phyloP scores from a whole-genome alignment of 805 yeast genomes.

The Spencermartinsiella europaea region DNA sequence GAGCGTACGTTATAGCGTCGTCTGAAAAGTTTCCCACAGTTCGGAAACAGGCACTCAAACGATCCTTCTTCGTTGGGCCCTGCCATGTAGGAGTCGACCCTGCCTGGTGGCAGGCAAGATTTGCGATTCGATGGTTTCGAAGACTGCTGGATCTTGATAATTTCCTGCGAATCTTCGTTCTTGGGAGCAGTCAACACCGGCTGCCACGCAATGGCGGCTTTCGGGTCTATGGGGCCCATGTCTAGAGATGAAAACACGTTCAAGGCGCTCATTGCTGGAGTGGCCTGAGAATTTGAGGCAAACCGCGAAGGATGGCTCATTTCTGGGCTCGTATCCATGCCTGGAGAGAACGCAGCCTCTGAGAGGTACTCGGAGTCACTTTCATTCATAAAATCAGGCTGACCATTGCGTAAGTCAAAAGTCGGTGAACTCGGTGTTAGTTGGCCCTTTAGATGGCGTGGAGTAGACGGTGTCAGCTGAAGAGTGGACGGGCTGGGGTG shows the following conservation, averaged over 20 bases:
- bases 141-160: conserved; percentile 33
- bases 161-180: conserved; percentile 29
- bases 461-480: neutral
- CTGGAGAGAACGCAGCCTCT: conserved; percentile 20
- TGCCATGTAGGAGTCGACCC: conserved; percentile 72
- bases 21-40: conserved; percentile 78
- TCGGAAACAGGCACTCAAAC: conserved; percentile 68
- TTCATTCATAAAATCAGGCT: conserved; percentile 7
- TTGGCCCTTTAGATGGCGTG: neutral
- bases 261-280: conserved; percentile 17
- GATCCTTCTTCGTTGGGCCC: conserved; percentile 72
- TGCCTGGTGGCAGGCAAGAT: conserved; percentile 82
- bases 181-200: conserved; percentile 33
- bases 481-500: neutral
- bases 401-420: neutral
- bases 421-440: neutral
- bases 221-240: conserved; percentile 15
- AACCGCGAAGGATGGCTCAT: conserved; percentile 15
- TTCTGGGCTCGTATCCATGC: conserved; percentile 19
- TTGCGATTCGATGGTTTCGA: conserved; percentile 32
- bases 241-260: conserved; percentile 20
- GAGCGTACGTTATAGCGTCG: conserved; percentile 89
- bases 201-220: conserved; percentile 36
- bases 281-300: conserved; percentile 5
- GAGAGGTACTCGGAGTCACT: conserved; percentile 20